These are phyloP conservation scores for Plenodomus tracheiphilus DNA, from an alignment of 2,329 filamentous ascomycete genomes.

Conservation along the genomic window DNA sequence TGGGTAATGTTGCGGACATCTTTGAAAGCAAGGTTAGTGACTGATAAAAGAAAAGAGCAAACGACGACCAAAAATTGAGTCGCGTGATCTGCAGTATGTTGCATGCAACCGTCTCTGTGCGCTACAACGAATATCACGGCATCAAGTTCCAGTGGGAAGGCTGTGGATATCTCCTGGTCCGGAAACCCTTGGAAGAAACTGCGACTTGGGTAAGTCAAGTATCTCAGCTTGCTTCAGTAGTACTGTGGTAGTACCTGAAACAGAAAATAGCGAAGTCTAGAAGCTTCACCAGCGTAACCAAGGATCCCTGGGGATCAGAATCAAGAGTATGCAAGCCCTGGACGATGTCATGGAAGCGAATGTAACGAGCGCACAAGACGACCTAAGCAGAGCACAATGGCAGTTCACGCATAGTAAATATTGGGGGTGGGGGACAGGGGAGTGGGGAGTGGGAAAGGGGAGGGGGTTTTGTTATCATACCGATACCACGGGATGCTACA, in stretches of 20 bases:
- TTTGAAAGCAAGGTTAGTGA: constrained; percentile 84
- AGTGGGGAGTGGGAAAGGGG: constrained; percentile 46
- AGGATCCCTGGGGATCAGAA: constrained; percentile 80
- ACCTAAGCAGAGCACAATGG: constrained; percentile 84
- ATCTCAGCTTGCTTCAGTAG: constrained; percentile 74
- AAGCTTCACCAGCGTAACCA: constrained; percentile 76
- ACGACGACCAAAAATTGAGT: constrained; percentile 58
- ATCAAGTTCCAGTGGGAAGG: constrained; percentile 51
- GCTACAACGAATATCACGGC: constrained; percentile 50
- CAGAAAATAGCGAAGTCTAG: constrained; percentile 72
- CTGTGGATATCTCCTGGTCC: constrained; percentile 64
- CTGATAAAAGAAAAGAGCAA: constrained; percentile 50
- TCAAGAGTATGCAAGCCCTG: constrained; percentile 83
- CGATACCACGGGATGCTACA: constrained; percentile 99
- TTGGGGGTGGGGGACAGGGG: constrained; percentile 39
- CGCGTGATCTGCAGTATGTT: constrained; percentile 60
- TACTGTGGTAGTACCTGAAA: constrained; percentile 70
- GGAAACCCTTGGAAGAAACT: constrained; percentile 71
- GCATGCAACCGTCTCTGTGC: constrained; percentile 62
- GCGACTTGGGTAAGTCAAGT: constrained; percentile 74
- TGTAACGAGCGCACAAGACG: constrained; percentile 73
- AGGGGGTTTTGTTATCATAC: constrained; percentile 79
- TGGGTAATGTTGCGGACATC: constrained; percentile 99
- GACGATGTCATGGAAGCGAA: constrained; percentile 88
- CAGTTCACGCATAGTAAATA: constrained; percentile 62